Percentiles rank a stretch among this genome's conserved stretches.
These are phyloP conservation scores for Boletus reticuloceps DNA, from an alignment of 768 basidiomycete species.

Conservation along the genomic window DNA sequence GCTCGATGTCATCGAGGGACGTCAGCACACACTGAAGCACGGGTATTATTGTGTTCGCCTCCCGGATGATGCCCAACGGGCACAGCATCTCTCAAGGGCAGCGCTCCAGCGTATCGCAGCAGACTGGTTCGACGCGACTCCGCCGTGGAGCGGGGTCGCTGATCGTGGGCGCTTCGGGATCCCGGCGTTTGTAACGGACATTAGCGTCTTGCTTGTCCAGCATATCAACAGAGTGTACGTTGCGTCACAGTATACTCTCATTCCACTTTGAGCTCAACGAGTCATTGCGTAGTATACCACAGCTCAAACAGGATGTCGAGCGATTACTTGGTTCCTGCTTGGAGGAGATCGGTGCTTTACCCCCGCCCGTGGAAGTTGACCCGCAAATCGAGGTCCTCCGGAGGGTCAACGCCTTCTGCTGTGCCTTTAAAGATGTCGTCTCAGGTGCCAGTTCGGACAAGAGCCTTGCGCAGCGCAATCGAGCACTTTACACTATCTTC, in stretches of 20 bases:
- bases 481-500: constrained; percentile 33
- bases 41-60: constrained; percentile 69
- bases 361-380: constrained; percentile 36
- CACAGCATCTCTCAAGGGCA: constrained; percentile 30
- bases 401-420: constrained; percentile 45
- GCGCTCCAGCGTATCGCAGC: constrained; percentile 38
- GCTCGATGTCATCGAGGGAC: constrained; percentile 52
- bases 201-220: constrained; percentile 50
- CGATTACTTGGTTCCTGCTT: constrained; percentile 36
- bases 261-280: constrained; percentile 1
- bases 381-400: constrained; percentile 45
- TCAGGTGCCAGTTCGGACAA: constrained; percentile 35
- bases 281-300: constrained; percentile 42
- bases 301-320: constrained; percentile 39
- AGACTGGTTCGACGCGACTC: constrained; percentile 44
- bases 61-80: constrained; percentile 56
- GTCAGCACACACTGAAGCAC: constrained; percentile 43
- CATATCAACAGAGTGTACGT: constrained; percentile 56
- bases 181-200: constrained; percentile 45
- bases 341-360: constrained; percentile 38
- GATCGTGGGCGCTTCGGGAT: constrained; percentile 55
- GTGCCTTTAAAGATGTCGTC: constrained; percentile 33
- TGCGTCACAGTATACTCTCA: not conserved
- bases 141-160: constrained; percentile 52
- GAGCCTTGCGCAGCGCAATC: constrained; percentile 36